These are phyloP conservation scores for Phialophora tarda DNA, from an alignment of 2,329 filamentous ascomycete species.

Conservation along the genomic window DNA sequence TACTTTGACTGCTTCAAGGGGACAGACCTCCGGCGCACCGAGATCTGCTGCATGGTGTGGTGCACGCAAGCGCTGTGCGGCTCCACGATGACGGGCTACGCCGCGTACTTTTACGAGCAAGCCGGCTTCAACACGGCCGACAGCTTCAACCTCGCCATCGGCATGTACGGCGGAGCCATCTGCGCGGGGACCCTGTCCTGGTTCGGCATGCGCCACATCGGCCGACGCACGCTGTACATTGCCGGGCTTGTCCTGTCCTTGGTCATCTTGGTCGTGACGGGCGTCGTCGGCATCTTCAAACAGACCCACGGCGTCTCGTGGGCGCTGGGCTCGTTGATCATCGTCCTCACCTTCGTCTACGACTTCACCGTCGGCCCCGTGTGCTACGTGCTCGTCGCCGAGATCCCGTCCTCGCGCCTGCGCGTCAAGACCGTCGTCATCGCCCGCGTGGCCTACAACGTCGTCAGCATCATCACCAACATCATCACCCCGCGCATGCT, in stretches of 20 bases:
- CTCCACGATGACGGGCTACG: constrained; percentile 43
- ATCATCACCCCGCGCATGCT: constrained; percentile 43
- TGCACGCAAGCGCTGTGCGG: constrained; percentile 45
- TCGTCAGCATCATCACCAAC: constrained; percentile 55
- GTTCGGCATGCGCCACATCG: constrained; percentile 44
- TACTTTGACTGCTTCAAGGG: constrained; percentile 49
- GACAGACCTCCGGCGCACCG: constrained; percentile 45
- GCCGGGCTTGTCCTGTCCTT: constrained; percentile 44
- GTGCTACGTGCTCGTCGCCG: constrained; percentile 60
- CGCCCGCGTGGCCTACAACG: constrained; percentile 57
- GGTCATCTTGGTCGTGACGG: constrained; percentile 43
- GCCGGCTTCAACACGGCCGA: constrained; percentile 50
- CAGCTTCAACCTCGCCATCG: constrained; percentile 42
- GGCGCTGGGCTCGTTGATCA: constrained; percentile 53
- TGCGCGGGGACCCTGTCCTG: constrained; percentile 44
- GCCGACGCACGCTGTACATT: constrained; percentile 46
- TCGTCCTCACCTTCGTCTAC: constrained; percentile 60
- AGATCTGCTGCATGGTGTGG: constrained; percentile 44
- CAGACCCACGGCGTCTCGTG: constrained; percentile 45
- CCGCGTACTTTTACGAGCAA: constrained; percentile 45
- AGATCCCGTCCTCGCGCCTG: constrained; percentile 60
- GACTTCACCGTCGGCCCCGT: constrained; percentile 61
- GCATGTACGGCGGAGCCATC: constrained; percentile 48
- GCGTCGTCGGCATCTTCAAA: constrained; percentile 45
- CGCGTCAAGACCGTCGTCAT: constrained; percentile 61